phyloP scores from a whole-genome alignment of 768 basidiomycete species.

The Lentinula lateritia region DNA sequence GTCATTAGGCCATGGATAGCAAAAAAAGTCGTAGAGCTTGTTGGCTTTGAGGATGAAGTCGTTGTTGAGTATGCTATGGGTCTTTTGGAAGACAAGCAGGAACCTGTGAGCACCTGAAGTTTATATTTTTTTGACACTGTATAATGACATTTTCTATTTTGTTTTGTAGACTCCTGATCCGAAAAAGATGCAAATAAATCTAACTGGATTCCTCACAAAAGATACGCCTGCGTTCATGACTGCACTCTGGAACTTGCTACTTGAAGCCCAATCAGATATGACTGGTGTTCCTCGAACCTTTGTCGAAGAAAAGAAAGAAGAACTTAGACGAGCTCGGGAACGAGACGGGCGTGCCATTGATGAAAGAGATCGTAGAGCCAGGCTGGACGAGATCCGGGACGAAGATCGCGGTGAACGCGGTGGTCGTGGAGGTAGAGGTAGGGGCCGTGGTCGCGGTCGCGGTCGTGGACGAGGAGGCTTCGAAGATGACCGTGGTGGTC shows the following conservation, averaged over 20 bases:
- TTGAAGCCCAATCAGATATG: slow-evolving; percentile 86
- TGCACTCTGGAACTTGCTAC: slow-evolving; percentile 83
- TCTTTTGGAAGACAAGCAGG: slow-evolving; percentile 78
- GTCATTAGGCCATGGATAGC: slow-evolving; percentile 96
- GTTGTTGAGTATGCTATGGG: slow-evolving; percentile 96
- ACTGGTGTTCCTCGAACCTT: slow-evolving; percentile 89
- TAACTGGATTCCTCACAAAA: slow-evolving; percentile 89
- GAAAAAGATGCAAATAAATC: slow-evolving; percentile 90
- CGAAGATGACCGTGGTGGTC: slow-evolving; percentile 41
- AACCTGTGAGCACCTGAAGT: slow-evolving; percentile 53
- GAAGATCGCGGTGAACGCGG: slow-evolving; percentile 48
- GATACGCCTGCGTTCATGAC: slow-evolving; percentile 86
- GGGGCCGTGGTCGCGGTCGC: slow-evolving; percentile 52
- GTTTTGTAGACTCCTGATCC: slow-evolving; percentile 75
- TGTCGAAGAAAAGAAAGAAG: slow-evolving; percentile 88
- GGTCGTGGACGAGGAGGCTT: slow-evolving; percentile 34
- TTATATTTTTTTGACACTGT: background rate
- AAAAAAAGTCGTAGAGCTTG: slow-evolving; percentile 84
- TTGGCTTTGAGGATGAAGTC: slow-evolving; percentile 95
- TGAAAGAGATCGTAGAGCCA: slow-evolving; percentile 63
- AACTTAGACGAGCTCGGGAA: slow-evolving; percentile 69
- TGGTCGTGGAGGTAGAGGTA: slow-evolving; percentile 48
- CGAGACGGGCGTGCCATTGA: slow-evolving; percentile 61
- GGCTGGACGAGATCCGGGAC: slow-evolving; percentile 65
- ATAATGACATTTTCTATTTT: background rate